Evolutionary conservation across 176 grass and related monocot genomes (phyloP), one percentile per base, ranked within the genome.

Genomic region (Ananas comosus): DNA sequence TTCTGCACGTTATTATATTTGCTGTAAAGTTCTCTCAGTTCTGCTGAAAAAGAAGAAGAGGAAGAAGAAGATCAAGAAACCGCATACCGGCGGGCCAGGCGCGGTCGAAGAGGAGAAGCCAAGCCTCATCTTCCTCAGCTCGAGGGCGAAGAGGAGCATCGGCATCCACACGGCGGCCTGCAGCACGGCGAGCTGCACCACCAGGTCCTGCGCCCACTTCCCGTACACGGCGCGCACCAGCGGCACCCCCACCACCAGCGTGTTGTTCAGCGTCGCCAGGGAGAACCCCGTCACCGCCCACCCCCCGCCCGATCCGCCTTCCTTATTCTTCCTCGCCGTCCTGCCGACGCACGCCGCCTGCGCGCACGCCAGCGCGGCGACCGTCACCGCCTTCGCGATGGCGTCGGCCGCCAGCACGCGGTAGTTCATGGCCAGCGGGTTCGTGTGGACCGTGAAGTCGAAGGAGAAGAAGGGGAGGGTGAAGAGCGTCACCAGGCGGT

Each of bases 401-500:
- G 81, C 89, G 77, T 96, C 89, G 23, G 93, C 88, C 9, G 83
- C 81, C 11, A 96, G 77, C 64, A 90, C 77, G 69, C 86, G 74
- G 76, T 79, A 85, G 76, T 75, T 90, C 73, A 92, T 83, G 33
- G 86, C 63, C 73, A 77, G 92, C 48, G 93, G 88, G 71, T 96
- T 72, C 58, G 81, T 76, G 80, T 79, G 85, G 63, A 76, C 3
- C 19, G 86, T 83, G 83, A 96, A 96, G 63, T 89, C 86, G 57
- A 92, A 96, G 76, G 81, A 76, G 79, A 96, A 92, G 84, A 92
- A 96, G 49, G 93, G 93, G 5, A 96, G 48, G 66, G 83, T 59
- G 89, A 96, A 89, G 79, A 78, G 92, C 58, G 79, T 57, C 1
- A 96, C 93, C 22, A 96, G 83, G n/a, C 88, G 81, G 86, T 96